phyloP scores from a whole-genome alignment of 306 rosid genomes.

The Medicago ruthenica region DNA sequence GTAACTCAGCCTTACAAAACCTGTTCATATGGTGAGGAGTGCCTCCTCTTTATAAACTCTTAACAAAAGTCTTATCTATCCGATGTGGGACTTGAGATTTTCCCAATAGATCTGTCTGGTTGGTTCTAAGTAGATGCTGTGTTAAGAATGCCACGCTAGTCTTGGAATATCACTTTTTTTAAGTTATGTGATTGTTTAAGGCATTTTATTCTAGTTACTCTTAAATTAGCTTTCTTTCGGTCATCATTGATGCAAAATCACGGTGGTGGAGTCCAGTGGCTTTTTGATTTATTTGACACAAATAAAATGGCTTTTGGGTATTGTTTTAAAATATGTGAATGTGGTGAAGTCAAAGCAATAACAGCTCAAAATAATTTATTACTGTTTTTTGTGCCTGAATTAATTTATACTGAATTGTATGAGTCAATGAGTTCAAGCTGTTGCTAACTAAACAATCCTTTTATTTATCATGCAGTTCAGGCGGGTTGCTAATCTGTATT shows the following conservation, averaged over 20 bases:
- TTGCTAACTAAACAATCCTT: conserved; percentile 23
- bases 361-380: not conserved
- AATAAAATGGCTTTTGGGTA: conserved; percentile 16
- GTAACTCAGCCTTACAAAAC: too few species aligned
- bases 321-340: conserved; percentile 22
- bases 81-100: too few species aligned
- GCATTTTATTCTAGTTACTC: conserved; percentile 20
- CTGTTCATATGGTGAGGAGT: too few species aligned
- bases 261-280: conserved; percentile 17
- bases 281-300: conserved; percentile 17
- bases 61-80: too few species aligned
- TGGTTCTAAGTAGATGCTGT: conserved; percentile 24
- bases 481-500: conserved; percentile 89
- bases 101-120: not conserved
- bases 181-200: not conserved
- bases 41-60: too few species aligned
- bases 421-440: conserved; percentile 29
- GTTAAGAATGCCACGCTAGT: conserved; percentile 13
- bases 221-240: conserved; percentile 20
- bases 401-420: conserved; percentile 10
- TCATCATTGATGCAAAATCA: conserved; percentile 24
- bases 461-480: conserved; percentile 71
- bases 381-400: not conserved
- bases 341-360: conserved; percentile 4
- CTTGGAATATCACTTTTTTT: conserved; percentile 10